Evolutionary conservation across 148 eudicot species (phyloP), one percentile per base, ranked within the genome.

Genomic region (Chenopodium berlandieri): DNA sequence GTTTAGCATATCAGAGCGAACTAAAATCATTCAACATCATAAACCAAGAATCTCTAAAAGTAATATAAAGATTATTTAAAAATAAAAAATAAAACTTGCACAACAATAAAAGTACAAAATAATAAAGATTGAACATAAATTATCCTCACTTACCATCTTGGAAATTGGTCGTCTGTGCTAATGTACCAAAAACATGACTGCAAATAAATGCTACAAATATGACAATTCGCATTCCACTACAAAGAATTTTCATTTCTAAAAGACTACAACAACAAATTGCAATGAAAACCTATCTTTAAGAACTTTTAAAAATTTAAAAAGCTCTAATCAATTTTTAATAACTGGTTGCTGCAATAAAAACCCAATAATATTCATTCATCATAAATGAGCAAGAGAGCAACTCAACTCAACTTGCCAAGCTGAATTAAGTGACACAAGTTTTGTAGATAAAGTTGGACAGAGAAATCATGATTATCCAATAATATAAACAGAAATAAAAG

Each of bases 71-170:
- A 37, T 5, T 37, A 37, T 5, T 37, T 37, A 1, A 4, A 27
- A 48, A 34, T 7, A 62, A 13, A 19, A 9, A 63, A 3, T 13
- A 44, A 34, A 70, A 7, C 4, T 7, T 70, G 7, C 11, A 44
- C 9, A 71, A 48, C 22, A 74, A 50, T 14, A 23, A 22, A 78
- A 77, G 58, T n/a, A 46, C 66, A 62, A 67, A 9, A 34, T 27
- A 65, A 58, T 75, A 9, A 75, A 54, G 67, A 12, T 71, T 20
- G 34, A 10, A 84, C 2, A 67, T 10, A 9, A 56, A 52, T 10
- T 19, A 40, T 47, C 54, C 22, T 68, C 4, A 83, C 92, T 86
- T 89, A 91, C 94, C 22, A 80, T 91, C 94, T 80, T 73, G 27
- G 30, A 32, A 66, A 58, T 84, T 54, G 34, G 91, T 89, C 11